These are phyloP conservation scores for Coccomyxa subellipsoidea DNA, from an alignment of 163 green algal genomes.

Conservation along the genomic window DNA sequence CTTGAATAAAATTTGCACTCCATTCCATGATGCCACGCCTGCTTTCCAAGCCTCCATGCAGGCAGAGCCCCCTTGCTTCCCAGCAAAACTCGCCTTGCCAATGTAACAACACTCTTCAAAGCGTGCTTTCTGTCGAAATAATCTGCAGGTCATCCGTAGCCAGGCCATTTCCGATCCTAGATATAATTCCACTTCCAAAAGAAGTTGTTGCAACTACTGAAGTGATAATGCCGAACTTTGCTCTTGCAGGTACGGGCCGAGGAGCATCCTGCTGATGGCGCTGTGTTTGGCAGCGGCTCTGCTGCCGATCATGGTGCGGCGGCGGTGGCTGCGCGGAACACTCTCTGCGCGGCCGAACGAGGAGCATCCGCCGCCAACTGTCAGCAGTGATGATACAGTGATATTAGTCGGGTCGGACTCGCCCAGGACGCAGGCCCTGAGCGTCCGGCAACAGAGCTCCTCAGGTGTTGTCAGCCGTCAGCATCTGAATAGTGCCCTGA, in stretches of 20 bases:
- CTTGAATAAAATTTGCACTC: too few relatives aligned
- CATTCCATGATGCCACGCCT: too few relatives aligned
- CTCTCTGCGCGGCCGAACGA: neutral
- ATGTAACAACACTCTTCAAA: too few relatives aligned
- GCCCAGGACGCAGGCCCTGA: neutral
- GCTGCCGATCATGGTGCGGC: neutral
- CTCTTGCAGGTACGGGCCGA: neutral
- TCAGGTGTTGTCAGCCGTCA: neutral
- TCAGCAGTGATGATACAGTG: neutral
- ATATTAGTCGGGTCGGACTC: neutral
- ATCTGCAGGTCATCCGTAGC: too few relatives aligned
- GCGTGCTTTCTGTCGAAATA: too few relatives aligned
- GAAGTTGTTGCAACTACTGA: neutral
- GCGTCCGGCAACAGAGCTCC: neutral
- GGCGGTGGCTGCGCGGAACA: neutral
- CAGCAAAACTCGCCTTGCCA: too few relatives aligned
- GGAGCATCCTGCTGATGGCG: neutral
- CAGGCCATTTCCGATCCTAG: too few relatives aligned
- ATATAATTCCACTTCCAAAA: too few relatives aligned
- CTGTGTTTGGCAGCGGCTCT: neutral
- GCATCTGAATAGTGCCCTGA: neutral
- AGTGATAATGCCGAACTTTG: neutral
- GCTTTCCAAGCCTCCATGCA: too few relatives aligned
- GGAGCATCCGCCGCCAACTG: neutral
- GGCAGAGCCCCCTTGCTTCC: too few relatives aligned